Percentiles rank a stretch among this genome's conserved stretches.
These are phyloP conservation scores for Pleurotus djamor DNA, from an alignment of 768 basidiomycete species.

Conservation along the genomic window DNA sequence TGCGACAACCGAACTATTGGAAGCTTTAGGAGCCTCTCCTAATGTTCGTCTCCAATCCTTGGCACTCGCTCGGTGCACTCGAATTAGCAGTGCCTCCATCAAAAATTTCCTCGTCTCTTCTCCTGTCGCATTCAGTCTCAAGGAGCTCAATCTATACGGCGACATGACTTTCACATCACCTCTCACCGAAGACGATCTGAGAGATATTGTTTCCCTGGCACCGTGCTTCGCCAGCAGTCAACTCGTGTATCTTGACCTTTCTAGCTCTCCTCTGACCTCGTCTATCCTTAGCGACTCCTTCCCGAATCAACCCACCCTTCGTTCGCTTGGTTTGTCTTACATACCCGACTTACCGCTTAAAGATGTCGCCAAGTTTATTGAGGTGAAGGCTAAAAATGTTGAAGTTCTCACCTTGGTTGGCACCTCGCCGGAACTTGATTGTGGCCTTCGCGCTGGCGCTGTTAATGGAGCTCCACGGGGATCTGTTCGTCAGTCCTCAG, in stretches of 20 bases:
- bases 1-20: slow-evolving; percentile 71
- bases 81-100: slow-evolving; percentile 78
- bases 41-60: slow-evolving; percentile 75
- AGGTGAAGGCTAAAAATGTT: slow-evolving; percentile 64
- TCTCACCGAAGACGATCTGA: slow-evolving; percentile 63
- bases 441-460: slow-evolving; percentile 38
- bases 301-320: slow-evolving; percentile 67
- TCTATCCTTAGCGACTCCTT: slow-evolving; percentile 50
- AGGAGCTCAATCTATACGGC: slow-evolving; percentile 86
- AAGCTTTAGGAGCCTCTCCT: slow-evolving; percentile 56
- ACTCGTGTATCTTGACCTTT: slow-evolving; percentile 88
- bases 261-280: slow-evolving; percentile 72
- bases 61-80: slow-evolving; percentile 82
- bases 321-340: slow-evolving; percentile 89
- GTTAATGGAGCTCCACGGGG: slow-evolving; percentile 22
- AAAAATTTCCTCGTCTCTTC: slow-evolving; percentile 70
- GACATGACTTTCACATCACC: slow-evolving; percentile 82
- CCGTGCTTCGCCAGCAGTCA: slow-evolving; percentile 78
- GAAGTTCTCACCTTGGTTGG: slow-evolving; percentile 84
- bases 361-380: slow-evolving; percentile 67
- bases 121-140: slow-evolving; percentile 56
- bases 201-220: slow-evolving; percentile 63
- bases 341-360: slow-evolving; percentile 70
- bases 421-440: slow-evolving; percentile 75
- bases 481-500: slow-evolving; percentile 66